Conservation (phyloP, 371 early-diverging fungal species). For the Lichtheimia corymbifera region DNA sequence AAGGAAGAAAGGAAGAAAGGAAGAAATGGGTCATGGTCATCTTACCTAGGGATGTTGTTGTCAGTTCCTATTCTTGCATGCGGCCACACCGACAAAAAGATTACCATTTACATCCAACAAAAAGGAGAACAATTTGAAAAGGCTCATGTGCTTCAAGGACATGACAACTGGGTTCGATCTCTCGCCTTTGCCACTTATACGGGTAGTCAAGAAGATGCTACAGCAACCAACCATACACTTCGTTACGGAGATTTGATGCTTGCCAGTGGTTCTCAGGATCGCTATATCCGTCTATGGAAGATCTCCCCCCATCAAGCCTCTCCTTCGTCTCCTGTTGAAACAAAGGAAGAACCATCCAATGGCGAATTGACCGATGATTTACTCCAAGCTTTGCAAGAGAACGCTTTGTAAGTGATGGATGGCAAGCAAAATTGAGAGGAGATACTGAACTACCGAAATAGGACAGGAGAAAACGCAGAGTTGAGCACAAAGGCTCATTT, state of each 20-base stretch:
- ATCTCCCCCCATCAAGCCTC: conserved; percentile 48
- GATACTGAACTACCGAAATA: conserved; percentile 11
- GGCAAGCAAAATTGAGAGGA: background rate
- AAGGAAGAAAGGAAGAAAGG: too few relatives aligned
- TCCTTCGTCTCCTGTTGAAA: background rate
- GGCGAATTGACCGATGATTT: conserved; percentile 45
- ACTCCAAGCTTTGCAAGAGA: conserved; percentile 56
- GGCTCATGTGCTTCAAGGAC: conserved; percentile 76
- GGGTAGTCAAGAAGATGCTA: conserved; percentile 15
- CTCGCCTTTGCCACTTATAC: conserved; percentile 75
- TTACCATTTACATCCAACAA: conserved; percentile 63
- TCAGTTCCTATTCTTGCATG: conserved; percentile 69
- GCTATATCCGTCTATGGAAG: conserved; percentile 91
- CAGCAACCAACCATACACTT: conserved; percentile 53
- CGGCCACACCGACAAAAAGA: conserved; percentile 75
- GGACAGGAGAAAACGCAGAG: conserved; percentile 55
- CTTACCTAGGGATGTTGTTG: background rate
- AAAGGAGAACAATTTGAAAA: conserved; percentile 51
- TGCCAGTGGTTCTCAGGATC: conserved; percentile 91
- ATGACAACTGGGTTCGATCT: conserved; percentile 92
- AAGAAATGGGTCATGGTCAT: too few relatives aligned
- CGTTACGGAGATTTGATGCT: conserved; percentile 78
- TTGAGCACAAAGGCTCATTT: conserved; percentile 82
- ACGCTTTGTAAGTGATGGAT: conserved; percentile 38
- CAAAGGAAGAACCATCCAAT: conserved; percentile 15